These are phyloP conservation scores for Dactylonectria macrodidyma DNA, from an alignment of 2,329 filamentous ascomycete species.

Conservation along the genomic window DNA sequence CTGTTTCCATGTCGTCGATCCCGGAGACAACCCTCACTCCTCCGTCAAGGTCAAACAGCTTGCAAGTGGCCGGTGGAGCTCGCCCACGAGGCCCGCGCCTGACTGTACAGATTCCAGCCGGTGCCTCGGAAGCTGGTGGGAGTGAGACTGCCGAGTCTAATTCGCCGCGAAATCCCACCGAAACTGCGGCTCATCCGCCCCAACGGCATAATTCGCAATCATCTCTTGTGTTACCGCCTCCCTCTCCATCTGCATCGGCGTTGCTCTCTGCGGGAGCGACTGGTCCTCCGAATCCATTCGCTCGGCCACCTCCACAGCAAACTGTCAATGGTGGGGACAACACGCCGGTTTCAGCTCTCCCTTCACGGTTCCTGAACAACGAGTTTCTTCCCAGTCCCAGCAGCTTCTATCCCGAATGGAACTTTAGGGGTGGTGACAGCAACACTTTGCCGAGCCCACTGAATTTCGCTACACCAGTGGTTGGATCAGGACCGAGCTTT, in stretches of 20 bases:
- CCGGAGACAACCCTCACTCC: conserved; percentile 77
- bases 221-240: conserved; percentile 88
- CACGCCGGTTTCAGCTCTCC: conserved; percentile 92
- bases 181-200: conserved; percentile 69
- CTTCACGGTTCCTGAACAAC: conserved; percentile 90
- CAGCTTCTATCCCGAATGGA: conserved; percentile 94
- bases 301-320: conserved; percentile 84
- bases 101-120: conserved; percentile 95
- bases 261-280: conserved; percentile 91
- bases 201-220: conserved; percentile 71
- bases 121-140: conserved; percentile 80
- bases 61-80: conserved; percentile 76
- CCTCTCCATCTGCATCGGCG: conserved; percentile 89
- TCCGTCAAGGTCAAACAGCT: conserved; percentile 84
- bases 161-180: conserved; percentile 72
- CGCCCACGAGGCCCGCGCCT: conserved; percentile 84
- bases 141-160: conserved; percentile 81
- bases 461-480: conserved; percentile 89
- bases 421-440: conserved; percentile 78
- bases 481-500: conserved; percentile 74
- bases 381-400: conserved; percentile 92
- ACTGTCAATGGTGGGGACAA: conserved; percentile 65
- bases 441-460: conserved; percentile 94
- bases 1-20: conserved; percentile 71
- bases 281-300: conserved; percentile 96